phyloP scores from a whole-genome alignment of 345 rosid genomes.

The Eucalyptus erythrocorys region DNA sequence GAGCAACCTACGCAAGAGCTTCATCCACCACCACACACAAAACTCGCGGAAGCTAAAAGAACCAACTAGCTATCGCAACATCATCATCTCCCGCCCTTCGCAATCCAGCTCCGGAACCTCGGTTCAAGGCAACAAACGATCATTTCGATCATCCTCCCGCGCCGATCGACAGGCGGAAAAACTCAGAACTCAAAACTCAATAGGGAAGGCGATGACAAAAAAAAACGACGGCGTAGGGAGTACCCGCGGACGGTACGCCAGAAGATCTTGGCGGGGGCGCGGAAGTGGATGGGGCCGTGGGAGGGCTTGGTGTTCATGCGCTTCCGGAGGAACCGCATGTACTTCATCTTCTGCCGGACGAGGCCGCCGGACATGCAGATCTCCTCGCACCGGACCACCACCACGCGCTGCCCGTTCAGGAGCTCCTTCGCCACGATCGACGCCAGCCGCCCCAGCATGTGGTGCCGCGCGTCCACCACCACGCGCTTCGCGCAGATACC shows the following conservation, averaged over 20 bases:
- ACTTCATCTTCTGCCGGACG: conserved; percentile 91
- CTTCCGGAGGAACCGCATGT: conserved; percentile 75
- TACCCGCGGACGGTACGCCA: conserved; percentile 90
- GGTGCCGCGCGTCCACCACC: conserved; percentile 81
- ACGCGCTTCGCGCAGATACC: conserved; percentile 61
- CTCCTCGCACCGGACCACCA: conserved; percentile 78
- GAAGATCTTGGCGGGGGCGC: conserved; percentile 86
- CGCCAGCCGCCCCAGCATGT: conserved; percentile 67
- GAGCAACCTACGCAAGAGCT: neutral
- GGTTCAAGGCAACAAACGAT: neutral
- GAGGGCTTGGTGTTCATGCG: conserved; percentile 97
- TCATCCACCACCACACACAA: neutral
- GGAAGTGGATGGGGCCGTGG: conserved; percentile 88
- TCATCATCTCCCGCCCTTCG: neutral
- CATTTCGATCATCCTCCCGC: neutral
- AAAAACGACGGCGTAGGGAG: neutral
- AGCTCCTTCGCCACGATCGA: conserved; percentile 73
- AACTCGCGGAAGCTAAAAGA: neutral
- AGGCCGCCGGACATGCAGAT: conserved; percentile 81
- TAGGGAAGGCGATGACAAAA: too few relatives aligned
- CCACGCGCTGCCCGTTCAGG: conserved; percentile 73
- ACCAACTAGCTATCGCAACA: neutral
- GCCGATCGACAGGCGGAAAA: neutral
- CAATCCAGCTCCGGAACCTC: neutral
- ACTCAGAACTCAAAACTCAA: neutral